Percentiles rank a stretch among this genome's conserved stretches.
Conservation (phyloP, 148 eudicot species). For the Salicornia ramosissima region DNA sequence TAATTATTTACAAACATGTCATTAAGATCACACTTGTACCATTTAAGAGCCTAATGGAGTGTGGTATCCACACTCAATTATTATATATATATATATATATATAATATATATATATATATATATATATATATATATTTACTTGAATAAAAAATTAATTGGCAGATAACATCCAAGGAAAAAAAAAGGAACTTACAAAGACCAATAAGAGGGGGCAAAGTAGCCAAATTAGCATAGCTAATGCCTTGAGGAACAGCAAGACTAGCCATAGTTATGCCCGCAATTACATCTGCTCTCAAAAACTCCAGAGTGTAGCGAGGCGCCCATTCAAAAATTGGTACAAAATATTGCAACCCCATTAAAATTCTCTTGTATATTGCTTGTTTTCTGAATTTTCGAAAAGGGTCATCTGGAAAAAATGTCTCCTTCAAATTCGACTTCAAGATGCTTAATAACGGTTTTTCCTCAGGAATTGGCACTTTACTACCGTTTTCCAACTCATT, state of each 20-base stretch:
- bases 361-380: conserved; percentile 31
- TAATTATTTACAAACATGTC: too few relatives aligned
- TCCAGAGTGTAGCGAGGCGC: conserved; percentile 46
- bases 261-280: conserved; percentile 66
- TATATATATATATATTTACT: too few relatives aligned
- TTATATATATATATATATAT: too few relatives aligned
- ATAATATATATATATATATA: too few relatives aligned
- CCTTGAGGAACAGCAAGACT: conserved; percentile 79
- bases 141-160: too few relatives aligned
- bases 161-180: too few relatives aligned
- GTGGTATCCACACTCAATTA: too few relatives aligned
- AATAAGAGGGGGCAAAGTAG: conserved; percentile 53
- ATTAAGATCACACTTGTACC: too few relatives aligned
- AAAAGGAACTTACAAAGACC: conserved; percentile 47
- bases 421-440: conserved; percentile 43
- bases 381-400: conserved; percentile 38
- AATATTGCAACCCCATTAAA: conserved; percentile 42
- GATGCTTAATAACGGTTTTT: conserved; percentile 34
- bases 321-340: conserved; percentile 61
- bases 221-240: conserved; percentile 66
- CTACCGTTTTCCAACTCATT: not conserved
- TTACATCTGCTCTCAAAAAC: conserved; percentile 45
- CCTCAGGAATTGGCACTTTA: conserved; percentile 35
- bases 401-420: conserved; percentile 62
- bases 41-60: too few relatives aligned